Evolutionary conservation across 2,329 filamentous ascomycete species (phyloP), one percentile per base, ranked within the genome.

Genomic region (Ophiostoma himal-ulmi): DNA sequence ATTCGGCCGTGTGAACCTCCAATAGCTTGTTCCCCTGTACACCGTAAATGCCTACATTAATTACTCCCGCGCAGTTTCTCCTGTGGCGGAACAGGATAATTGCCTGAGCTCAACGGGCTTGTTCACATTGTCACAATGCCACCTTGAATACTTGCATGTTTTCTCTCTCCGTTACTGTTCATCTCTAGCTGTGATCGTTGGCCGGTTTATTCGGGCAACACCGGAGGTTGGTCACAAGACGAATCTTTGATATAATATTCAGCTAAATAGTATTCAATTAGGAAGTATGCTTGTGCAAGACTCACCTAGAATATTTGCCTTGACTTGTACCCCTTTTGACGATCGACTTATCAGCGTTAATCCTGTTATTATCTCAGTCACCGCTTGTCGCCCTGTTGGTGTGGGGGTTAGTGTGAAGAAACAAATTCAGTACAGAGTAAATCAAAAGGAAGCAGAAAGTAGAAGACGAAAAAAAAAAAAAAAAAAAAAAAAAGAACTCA

Each of bases 301-400:
- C 57, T 62, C 57, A 34, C 26, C 57, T 62, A 36, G 57, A 48
- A 13, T 54, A 22, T 54, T 54, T 54, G 11, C 22, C 4, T 62
- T 36, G 57, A 20, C 26, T 22, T 62, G 57, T 54, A 62, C 57
- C 57, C 57, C 57, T 62, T 62, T 62, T 17, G 26, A 62, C 20
- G 6, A 22, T 26, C 11, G 48, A 57, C 52, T 57, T 57, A 26
- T 57, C 52, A 26, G 52, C 5, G 14, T 11, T 17, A 57, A 26
- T 62, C 57, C 54, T 60, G 22, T 30, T 60, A 30, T 14, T 34
- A 62, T 62, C 5, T 34, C 57, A 30, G 57, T 62, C 57, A 62
- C 57, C 57, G 57, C 57, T 34, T 62, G 57, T 62, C 57, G n/a
- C n/a, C 52, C 8, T 44, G 57, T 62, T 62, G 22, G 57, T 62